Conservation (phyloP, 108 stramenopile species). For the Stephanodiscus minutulus region DNA sequence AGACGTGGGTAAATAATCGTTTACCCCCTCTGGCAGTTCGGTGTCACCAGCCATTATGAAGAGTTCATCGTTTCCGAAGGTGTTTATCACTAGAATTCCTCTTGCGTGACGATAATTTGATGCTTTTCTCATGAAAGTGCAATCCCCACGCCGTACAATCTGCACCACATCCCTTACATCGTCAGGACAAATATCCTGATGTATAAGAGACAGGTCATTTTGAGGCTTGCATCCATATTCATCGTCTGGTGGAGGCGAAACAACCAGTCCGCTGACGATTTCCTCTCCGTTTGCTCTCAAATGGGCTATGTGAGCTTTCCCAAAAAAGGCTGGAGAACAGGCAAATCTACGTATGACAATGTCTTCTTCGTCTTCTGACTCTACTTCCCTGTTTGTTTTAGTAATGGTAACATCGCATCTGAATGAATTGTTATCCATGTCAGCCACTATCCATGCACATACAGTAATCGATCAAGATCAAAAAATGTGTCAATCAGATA, state of each 20-base stretch:
- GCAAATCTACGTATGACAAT: constrained; percentile 45
- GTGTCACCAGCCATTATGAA: constrained; percentile 75
- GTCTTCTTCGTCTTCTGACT: constrained; percentile 9
- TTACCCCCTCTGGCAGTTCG: constrained; percentile 3
- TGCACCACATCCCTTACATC: constrained; percentile 38
- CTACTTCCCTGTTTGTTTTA: constrained; percentile 4
- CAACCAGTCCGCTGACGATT: constrained; percentile 39
- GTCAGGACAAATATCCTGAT: constrained; percentile 17
- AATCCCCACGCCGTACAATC: constrained; percentile 63
- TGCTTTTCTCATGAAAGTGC: constrained; percentile 68
- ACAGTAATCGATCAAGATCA: not conserved
- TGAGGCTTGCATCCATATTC: constrained; percentile 52
- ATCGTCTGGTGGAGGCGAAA: constrained; percentile 36
- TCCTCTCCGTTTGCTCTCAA: constrained; percentile 38
- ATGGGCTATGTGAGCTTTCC: constrained; percentile 51
- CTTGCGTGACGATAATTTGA: constrained; percentile 52
- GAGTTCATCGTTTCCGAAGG: constrained; percentile 55
- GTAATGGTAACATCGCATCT: constrained; percentile 56
- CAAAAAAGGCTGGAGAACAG: constrained; percentile 80
- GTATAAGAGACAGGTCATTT: constrained; percentile 1
- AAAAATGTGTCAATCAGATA: not conserved
- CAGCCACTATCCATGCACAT: constrained; percentile 52
- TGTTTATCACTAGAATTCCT: constrained; percentile 70
- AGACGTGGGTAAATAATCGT: constrained; percentile 50
- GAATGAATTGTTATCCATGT: constrained; percentile 56